Evolutionary conservation across 345 rosid species (phyloP).

Genomic region (Aquilaria sinensis): DNA sequence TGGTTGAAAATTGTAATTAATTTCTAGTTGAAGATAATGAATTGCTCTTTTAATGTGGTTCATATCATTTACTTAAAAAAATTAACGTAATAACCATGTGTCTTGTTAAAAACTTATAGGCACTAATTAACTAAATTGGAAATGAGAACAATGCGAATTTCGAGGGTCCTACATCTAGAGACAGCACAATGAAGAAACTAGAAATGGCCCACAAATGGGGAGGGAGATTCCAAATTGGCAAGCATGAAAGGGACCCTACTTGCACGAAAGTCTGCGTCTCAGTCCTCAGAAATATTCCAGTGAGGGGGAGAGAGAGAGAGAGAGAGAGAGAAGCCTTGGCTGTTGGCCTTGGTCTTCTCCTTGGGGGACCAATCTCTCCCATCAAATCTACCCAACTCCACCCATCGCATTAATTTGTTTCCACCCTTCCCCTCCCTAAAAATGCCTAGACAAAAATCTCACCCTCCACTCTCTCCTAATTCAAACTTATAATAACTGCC

Average conservation of each 20-base stretch:
- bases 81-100: too few species aligned
- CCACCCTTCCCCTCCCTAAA: constrained; percentile 15
- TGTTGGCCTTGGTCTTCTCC: too few species aligned
- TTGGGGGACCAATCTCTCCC: constrained; percentile 26
- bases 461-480: not conserved
- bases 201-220: too few species aligned
- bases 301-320: not conserved
- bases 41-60: too few species aligned
- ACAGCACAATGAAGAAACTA: too few species aligned
- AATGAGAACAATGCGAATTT: too few species aligned
- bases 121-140: too few species aligned
- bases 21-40: too few species aligned
- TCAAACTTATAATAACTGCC: not conserved
- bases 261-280: constrained; percentile 20
- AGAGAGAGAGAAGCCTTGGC: not conserved
- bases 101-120: too few species aligned
- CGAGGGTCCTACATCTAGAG: too few species aligned
- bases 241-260: constrained; percentile 39
- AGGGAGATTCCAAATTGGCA: constrained; percentile 28
- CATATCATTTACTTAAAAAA: too few species aligned
- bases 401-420: constrained; percentile 16
- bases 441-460: constrained; percentile 19
- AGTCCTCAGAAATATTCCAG: not conserved
- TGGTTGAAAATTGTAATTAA: too few species aligned
- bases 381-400: constrained; percentile 25